These are phyloP conservation scores for Camelina neglecta DNA, from an alignment of 345 rosid species.

Conservation along the genomic window DNA sequence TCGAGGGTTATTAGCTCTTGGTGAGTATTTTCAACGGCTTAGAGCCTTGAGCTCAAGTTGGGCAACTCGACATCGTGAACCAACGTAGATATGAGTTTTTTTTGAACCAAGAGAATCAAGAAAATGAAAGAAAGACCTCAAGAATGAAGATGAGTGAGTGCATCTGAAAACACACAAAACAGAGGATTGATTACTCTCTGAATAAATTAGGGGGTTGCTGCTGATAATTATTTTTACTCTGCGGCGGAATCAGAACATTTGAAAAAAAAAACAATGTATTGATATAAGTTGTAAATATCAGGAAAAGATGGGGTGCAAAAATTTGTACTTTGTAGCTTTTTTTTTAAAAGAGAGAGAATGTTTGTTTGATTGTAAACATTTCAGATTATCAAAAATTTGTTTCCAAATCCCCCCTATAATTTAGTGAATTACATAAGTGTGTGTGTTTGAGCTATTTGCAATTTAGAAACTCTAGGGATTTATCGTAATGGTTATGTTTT, in stretches of 20 bases:
- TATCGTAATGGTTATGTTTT: not conserved
- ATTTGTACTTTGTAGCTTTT: slow-evolving; percentile 35
- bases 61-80: slow-evolving; percentile 65
- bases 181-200: slow-evolving; percentile 13
- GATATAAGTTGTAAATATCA: slow-evolving; percentile 44
- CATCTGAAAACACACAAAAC: slow-evolving; percentile 8
- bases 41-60: slow-evolving; percentile 71
- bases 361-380: slow-evolving; percentile 40
- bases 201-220: slow-evolving; percentile 39
- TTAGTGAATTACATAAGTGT: not conserved
- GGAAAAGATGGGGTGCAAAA: slow-evolving; percentile 23
- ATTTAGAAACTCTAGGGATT: not conserved
- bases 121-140: not conserved
- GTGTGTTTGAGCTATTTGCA: not conserved
- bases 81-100: slow-evolving; percentile 45
- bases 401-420: not conserved
- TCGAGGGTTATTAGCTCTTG: slow-evolving; percentile 76
- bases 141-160: slow-evolving; percentile 30
- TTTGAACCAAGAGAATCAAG: not conserved
- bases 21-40: slow-evolving; percentile 83
- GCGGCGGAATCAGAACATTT: slow-evolving; percentile 29
- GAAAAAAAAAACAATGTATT: slow-evolving; percentile 24
- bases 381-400: slow-evolving; percentile 12
- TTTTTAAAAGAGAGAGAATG: slow-evolving; percentile 21
- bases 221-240: slow-evolving; percentile 38